These are phyloP conservation scores for Claviceps africana DNA, from an alignment of 2,329 filamentous ascomycete species.

Conservation along the genomic window DNA sequence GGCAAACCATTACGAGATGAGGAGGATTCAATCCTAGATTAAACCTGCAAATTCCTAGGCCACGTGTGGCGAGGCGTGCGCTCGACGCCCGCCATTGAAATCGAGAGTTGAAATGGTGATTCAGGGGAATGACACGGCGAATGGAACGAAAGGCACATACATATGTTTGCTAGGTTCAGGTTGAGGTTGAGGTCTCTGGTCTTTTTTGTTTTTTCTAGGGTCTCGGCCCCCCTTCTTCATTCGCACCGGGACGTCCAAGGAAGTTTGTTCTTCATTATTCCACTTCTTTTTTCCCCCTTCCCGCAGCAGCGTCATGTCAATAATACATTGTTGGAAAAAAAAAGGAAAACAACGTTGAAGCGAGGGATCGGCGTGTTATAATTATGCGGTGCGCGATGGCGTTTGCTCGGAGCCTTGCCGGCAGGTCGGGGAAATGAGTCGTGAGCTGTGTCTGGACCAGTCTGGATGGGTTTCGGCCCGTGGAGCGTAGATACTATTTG, in stretches of 20 bases:
- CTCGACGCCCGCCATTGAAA: slow-evolving; percentile 10
- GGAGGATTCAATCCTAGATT: neutral
- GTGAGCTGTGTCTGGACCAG: too few relatives aligned
- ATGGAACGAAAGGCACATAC: neutral
- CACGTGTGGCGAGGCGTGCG: neutral
- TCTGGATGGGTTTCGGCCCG: too few relatives aligned
- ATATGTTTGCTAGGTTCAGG: neutral
- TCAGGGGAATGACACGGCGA: neutral
- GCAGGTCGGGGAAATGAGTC: too few relatives aligned
- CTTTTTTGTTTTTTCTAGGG: neutral
- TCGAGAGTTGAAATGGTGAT: neutral
- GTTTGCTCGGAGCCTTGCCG: neutral
- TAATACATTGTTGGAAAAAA: neutral
- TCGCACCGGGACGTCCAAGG: slow-evolving; percentile 8
- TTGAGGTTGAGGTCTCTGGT: neutral
- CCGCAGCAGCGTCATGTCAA: neutral
- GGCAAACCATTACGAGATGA: neutral
- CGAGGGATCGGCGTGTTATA: neutral
- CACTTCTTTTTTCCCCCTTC: neutral
- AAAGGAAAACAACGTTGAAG: neutral
- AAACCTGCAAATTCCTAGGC: too few relatives aligned
- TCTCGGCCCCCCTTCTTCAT: slow-evolving; percentile 2
- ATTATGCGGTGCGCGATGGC: neutral
- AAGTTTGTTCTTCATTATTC: neutral
- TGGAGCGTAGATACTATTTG: too few relatives aligned